Base-by-base conservation (phyloP, 805 yeast species). In the Saccharomyces jurei region DNA sequence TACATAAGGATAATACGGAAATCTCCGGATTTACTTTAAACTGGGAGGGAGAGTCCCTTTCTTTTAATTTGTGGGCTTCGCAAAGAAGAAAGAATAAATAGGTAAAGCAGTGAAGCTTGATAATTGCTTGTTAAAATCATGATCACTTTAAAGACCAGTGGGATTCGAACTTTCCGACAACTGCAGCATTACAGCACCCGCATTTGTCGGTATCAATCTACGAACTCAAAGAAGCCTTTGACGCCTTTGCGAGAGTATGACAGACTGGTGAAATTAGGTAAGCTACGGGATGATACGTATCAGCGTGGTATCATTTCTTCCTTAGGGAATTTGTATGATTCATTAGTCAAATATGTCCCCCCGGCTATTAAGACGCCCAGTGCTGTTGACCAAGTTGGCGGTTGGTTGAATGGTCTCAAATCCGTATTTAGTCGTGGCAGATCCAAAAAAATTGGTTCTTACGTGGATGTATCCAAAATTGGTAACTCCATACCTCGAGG, bases 241-340 rank as follows among this genome's bases (percentile, higher is more conserved):
- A 72, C 80, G 1, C 87, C 86, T 1, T 55, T 83, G 9, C 73
- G 76, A 54, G 79, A 77, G 54, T 83, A 83, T 58, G 77, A 82
- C 53, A 55, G 70, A 46, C 66, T 77, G 28, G 81, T 82, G 3
- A 65, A 73, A n/a, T 50, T 68, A 13, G 83, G 84, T 0, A 73
- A 71, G 54, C 71, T 87, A 26, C 75, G 81, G 55, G 87, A 86
- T 61, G 99, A 92, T 66, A 82, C 81, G 22, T 85, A 85, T 68
- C 98, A 92, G 71, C 76, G 96, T 46, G 79, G 81, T 30, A 86
- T 89, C 54, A 80, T 92, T 46, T 68, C 79, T 17, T 79, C 78
- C 13, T 71, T 92, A 55, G 80, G 86, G 21, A 67, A 71, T 1
- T 74, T 92, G 17, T 87, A 89, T 66, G 64, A 71, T 4, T 73